Base-by-base conservation (phyloP, 129 eudicot species). In the Flaveria robusta region DNA sequence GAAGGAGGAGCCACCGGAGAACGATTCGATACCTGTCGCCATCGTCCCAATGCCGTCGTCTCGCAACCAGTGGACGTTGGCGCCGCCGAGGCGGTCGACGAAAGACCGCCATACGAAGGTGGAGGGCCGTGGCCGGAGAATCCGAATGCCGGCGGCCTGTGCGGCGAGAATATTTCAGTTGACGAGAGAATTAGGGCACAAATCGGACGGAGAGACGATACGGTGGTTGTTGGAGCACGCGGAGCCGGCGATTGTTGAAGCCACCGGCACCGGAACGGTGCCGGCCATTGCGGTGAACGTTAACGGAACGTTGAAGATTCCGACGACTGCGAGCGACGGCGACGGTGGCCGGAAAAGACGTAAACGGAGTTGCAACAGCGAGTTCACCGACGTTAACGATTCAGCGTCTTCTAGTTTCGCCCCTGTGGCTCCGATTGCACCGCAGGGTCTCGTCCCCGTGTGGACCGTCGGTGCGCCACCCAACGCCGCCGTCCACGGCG, bases 281-380 rank as follows among this genome's bases (percentile, higher is more conserved):
- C 98, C 98, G 15, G 98, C 98, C 9, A 93, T 93, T 13, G 98
- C 96, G 3, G 96, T 93, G 7, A 90, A 85, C 15, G 98, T 90
- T 9, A 93, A 93, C 77, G 98, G 98, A 0, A 81, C 92, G 24
- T 74, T 90, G 3, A 93, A 90, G 41, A 88, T 93, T 1, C 97
- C 98, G 39, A 87, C 94, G 1, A 89, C 89, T 0, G 24, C 86
- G 0, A 16, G 76, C 50, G 74, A 66, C 4, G 54, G 83, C 9
- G 34, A 78, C 45, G 29, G 82, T 41, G 46, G 41, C 68, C 0
- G 58, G 15, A 88, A 78, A 46, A 85, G 79, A 64, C 77, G 92
- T 18, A 81, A 84, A 66, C 78, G 91, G 83, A 82, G 86, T 27
- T 68, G 88, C 13, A 90, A 83, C 14, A 86, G 95, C 22, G 98